Base-by-base conservation (phyloP, 169 alveolate species). In the Babesia sp. region DNA sequence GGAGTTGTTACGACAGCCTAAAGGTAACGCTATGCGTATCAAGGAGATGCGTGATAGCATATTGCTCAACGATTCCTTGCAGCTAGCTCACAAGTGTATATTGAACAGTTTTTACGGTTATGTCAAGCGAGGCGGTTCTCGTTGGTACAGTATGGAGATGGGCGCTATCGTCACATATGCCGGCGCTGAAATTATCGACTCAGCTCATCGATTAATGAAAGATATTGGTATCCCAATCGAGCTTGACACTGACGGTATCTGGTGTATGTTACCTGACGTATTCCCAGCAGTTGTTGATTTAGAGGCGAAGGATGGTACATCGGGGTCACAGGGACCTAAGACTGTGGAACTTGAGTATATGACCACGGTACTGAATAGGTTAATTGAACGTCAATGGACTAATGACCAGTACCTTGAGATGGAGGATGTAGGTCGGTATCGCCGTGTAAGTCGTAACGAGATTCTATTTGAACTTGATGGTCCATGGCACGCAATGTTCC, bases 141-240 rank as follows among this genome's bases (percentile, higher is more conserved):
- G 99, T 37, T 98, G 99, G 99, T 97, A 95, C 86, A 95, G 99
- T 7, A 97, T 97, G 99, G 98, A 96, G 90, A 97, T 97, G 99
- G 99, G 99, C 5, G 99, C 99, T 24, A 96, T 97, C 85, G 99
- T 96, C 20, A 96, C 99, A 0, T 95, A 95, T 86, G 92, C 97
- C 58, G 99, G 99, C 24, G 97, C 98, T 2, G 93, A 91, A 64
- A 94, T 97, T 53, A 98, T 98, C 74, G 95, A 95, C 55, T 79
- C 89, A 44, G 93, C 95, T 3, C 83, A 93, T 48, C 61, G 70
- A 34, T 77, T 95, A 46, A 90, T 96, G 18, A 98, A 96, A 73
- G 86, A 95, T 82, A 91, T 98, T 29, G 99, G 99, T 36, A 93
- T 93, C 64, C 99, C 99, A 24, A 83, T 98, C 58, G 99, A 98